Percentiles rank a stretch among this genome's conserved stretches.
These are phyloP conservation scores for Blastobotrys elegans DNA, from an alignment of 1,139 yeast species.

Conservation along the genomic window DNA sequence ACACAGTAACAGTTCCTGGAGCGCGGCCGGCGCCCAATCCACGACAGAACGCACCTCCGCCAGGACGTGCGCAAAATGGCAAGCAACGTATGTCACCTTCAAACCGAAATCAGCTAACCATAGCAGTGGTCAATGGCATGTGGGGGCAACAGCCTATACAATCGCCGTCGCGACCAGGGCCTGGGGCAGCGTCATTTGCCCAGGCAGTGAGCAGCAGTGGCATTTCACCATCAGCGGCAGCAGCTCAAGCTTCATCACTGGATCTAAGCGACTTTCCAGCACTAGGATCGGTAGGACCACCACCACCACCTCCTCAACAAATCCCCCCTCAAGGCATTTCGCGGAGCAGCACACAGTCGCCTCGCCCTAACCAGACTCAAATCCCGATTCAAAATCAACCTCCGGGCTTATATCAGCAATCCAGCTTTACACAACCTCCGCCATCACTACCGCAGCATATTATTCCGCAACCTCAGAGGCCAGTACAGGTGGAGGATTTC, in stretches of 20 bases:
- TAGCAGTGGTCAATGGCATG: slow-evolving; percentile 12
- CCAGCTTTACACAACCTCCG: slow-evolving; percentile 6
- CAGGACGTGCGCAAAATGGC: slow-evolving; percentile 1
- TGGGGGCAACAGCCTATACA: slow-evolving; percentile 13
- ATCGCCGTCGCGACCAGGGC: slow-evolving; percentile 12
- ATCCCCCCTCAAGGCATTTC: no score
- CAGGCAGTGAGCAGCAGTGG: slow-evolving; percentile 19
- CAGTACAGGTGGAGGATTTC: slow-evolving; percentile 19
- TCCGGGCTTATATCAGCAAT: slow-evolving; percentile 4
- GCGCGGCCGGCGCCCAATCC: slow-evolving; percentile 6
- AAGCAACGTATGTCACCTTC: not conserved
- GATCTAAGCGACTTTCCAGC: slow-evolving; percentile 32
- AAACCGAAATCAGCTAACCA: not conserved
- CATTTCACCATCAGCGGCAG: not conserved
- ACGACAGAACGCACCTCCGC: not conserved
- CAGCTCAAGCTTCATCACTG: slow-evolving; percentile 16
- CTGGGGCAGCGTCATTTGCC: slow-evolving; percentile 18
- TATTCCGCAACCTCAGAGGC: not conserved
- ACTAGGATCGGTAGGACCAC: slow-evolving; percentile 16
- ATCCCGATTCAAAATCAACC: not conserved
- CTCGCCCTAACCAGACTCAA: slow-evolving; percentile 7
- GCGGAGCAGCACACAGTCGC: slow-evolving; percentile 8
- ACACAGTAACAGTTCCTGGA: slow-evolving; percentile 1
- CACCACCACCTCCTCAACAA: no score
- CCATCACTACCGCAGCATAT: slow-evolving; percentile 13